Percentiles rank a stretch among this genome's conserved stretches.
phyloP scores from a whole-genome alignment of 805 yeast species.

The Zygotorulaspora chibaensis region DNA sequence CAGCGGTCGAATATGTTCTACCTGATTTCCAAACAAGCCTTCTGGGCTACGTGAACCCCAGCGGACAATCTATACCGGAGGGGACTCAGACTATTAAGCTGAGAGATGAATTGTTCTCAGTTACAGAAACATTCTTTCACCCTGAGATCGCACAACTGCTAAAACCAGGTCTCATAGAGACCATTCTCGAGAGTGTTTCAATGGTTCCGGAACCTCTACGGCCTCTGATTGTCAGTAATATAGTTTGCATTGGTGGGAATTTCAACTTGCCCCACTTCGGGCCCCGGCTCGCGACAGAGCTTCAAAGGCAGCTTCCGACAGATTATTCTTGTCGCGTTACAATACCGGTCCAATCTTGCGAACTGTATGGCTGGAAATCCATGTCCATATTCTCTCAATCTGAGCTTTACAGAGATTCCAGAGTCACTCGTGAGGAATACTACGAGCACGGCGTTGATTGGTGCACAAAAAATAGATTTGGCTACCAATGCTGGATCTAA shows the following conservation, averaged over 20 bases:
- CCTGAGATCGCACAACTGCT: slow-evolving; percentile 77
- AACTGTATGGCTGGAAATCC: slow-evolving; percentile 55
- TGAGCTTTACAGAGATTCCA: slow-evolving; percentile 43
- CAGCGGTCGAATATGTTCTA: slow-evolving; percentile 64
- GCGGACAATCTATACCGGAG: slow-evolving; percentile 35
- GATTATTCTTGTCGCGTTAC: slow-evolving; percentile 59
- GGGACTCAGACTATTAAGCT: slow-evolving; percentile 64
- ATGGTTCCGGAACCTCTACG: slow-evolving; percentile 67
- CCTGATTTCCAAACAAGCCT: slow-evolving; percentile 84
- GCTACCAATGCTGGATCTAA: slow-evolving; percentile 38
- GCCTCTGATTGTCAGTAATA: slow-evolving; percentile 75
- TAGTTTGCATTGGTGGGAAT: slow-evolving; percentile 80
- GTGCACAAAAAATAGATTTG: slow-evolving; percentile 41
- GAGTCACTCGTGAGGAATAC: slow-evolving; percentile 75
- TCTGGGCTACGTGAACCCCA: slow-evolving; percentile 60
- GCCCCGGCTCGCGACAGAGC: slow-evolving; percentile 54
- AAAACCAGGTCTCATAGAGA: slow-evolving; percentile 72
- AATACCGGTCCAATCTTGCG: slow-evolving; percentile 34
- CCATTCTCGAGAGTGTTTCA: slow-evolving; percentile 63
- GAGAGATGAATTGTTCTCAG: slow-evolving; percentile 79
- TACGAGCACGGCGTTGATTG: slow-evolving; percentile 70
- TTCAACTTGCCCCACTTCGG: slow-evolving; percentile 65
- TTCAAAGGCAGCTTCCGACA: slow-evolving; percentile 64
- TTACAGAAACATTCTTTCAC: slow-evolving; percentile 82
- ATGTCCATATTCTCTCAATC: slow-evolving; percentile 44